These are phyloP conservation scores for Trichoderma afroharzianum DNA, from an alignment of 2,329 filamentous ascomycete species.

Conservation along the genomic window DNA sequence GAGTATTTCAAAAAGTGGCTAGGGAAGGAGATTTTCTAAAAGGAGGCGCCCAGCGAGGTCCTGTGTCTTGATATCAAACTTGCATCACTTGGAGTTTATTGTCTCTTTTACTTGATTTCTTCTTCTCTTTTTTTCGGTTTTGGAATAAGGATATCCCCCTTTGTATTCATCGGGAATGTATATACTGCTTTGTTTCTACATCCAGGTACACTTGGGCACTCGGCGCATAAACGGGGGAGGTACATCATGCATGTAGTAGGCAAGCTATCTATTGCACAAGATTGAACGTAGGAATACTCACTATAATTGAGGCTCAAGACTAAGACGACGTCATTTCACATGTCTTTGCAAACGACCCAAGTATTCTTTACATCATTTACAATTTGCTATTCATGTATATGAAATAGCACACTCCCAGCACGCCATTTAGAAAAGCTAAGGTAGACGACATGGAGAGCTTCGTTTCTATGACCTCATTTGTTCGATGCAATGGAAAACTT, in stretches of 20 bases:
- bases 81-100: conserved; percentile 24
- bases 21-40: conserved; percentile 37
- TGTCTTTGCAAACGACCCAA: background rate
- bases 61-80: background rate
- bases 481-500: background rate
- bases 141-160: background rate
- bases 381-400: background rate
- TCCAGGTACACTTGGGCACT: conserved; percentile 3
- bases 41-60: background rate
- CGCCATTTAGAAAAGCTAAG: no score
- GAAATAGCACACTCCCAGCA: background rate
- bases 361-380: background rate
- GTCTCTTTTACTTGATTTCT: background rate
- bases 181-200: background rate
- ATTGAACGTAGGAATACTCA: background rate
- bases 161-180: background rate
- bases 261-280: background rate
- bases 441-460: background rate
- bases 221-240: background rate
- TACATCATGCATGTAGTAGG: background rate
- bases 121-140: background rate
- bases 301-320: background rate
- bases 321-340: background rate
- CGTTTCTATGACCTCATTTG: background rate
- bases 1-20: conserved; percentile 91